Conservation (phyloP, 176 grass and related monocot genomes). For the Carex myosuroides region DNA sequence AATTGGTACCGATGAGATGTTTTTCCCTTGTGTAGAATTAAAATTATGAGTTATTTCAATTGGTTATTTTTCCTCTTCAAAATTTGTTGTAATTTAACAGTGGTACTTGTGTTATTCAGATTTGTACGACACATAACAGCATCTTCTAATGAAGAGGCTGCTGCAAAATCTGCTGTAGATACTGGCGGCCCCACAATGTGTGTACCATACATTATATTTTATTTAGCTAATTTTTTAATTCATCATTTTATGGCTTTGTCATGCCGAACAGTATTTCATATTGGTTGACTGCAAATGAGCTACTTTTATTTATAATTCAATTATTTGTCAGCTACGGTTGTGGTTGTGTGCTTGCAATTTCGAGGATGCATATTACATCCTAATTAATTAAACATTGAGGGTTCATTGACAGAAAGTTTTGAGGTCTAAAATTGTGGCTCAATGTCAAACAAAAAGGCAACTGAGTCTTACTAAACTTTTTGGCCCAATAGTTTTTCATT, state of each 20-base stretch:
- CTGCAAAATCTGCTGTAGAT: constrained; percentile 59
- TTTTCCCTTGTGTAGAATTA: neutral
- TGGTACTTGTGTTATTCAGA: constrained; percentile 10
- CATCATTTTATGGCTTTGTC: neutral
- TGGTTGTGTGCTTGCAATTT: neutral
- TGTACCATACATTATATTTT: neutral
- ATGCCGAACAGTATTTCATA: neutral
- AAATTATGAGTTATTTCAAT: neutral
- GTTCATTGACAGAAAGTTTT: neutral
- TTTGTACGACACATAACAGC: constrained; percentile 54
- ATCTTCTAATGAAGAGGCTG: constrained; percentile 70
- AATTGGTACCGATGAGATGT: neutral
- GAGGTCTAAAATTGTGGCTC: neutral
- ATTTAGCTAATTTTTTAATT: neutral
- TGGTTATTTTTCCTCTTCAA: neutral
- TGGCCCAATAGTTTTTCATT: neutral
- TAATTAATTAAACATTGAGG: neutral
- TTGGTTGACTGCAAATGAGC: neutral
- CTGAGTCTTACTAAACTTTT: neutral
- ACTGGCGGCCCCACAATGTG: constrained; percentile 72
- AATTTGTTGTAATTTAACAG: neutral
- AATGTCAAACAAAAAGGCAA: neutral
- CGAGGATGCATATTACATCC: neutral
- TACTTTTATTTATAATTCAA: neutral
- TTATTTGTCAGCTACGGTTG: neutral